These are phyloP conservation scores for Medicago truncatula DNA, from an alignment of 306 rosid genomes.

Conservation along the genomic window DNA sequence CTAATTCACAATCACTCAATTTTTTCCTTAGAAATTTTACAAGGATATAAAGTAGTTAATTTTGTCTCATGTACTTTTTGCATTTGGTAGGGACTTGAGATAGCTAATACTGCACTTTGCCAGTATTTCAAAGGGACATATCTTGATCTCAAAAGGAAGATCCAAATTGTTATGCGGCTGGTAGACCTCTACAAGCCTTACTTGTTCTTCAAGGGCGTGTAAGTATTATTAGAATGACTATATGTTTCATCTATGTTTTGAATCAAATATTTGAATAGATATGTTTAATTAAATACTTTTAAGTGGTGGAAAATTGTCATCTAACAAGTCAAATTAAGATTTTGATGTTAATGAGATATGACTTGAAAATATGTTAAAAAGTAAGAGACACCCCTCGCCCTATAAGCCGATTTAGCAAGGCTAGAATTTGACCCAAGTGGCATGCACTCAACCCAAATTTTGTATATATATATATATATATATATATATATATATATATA, in stretches of 20 bases:
- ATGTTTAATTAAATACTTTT: neutral
- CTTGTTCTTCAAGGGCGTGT: slow-evolving; percentile 85
- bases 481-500: too few relatives aligned
- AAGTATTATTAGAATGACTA: slow-evolving; percentile 41
- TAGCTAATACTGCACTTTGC: slow-evolving; percentile 75
- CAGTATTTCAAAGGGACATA: slow-evolving; percentile 65
- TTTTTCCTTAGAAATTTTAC: neutral
- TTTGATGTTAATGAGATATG: too few relatives aligned
- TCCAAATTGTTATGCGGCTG: slow-evolving; percentile 72
- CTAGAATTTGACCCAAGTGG: too few relatives aligned
- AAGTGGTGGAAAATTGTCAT: neutral
- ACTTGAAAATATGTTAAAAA: too few relatives aligned
- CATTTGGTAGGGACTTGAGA: slow-evolving; percentile 68
- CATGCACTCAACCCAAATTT: too few relatives aligned
- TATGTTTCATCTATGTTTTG: neutral
- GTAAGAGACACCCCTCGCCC: too few relatives aligned
- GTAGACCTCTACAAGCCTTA: slow-evolving; percentile 87
- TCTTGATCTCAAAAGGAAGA: slow-evolving; percentile 63
- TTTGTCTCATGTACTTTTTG: neutral
- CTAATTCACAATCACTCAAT: neutral
- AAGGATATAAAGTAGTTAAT: neutral
- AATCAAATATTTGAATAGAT: neutral
- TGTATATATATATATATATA: too few relatives aligned
- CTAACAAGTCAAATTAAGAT: neutral
- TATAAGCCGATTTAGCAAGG: too few relatives aligned